Conservation (phyloP, 2,329 filamentous ascomycete species). For the Talaromyces sp. region DNA sequence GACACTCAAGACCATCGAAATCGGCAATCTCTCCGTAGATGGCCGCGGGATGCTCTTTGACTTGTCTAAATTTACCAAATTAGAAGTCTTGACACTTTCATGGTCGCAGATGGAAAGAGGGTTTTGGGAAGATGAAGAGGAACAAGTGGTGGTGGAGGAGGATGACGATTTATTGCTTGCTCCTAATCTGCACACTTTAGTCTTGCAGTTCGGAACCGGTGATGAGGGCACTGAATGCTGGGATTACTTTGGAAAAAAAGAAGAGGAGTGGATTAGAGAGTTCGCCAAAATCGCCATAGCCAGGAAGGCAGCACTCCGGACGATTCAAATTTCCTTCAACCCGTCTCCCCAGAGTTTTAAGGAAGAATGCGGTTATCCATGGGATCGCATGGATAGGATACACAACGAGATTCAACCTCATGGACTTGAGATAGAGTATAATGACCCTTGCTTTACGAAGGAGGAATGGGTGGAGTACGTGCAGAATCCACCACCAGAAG, state of each 20-base stretch:
- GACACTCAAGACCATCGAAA: not conserved
- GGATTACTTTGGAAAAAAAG: not conserved
- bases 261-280: not conserved
- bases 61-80: not conserved
- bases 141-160: too few species aligned
- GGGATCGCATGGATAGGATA: not conserved
- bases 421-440: not conserved
- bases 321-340: not conserved
- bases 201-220: not conserved
- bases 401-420: not conserved
- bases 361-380: not conserved
- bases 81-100: not conserved
- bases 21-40: not conserved
- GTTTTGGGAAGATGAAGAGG: not conserved
- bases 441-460: not conserved
- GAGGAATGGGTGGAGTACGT: not conserved
- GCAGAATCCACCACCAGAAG: too few species aligned
- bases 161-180: not conserved
- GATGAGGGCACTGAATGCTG: not conserved
- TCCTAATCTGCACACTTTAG: not conserved
- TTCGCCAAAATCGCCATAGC: not conserved
- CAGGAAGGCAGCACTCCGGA: not conserved
- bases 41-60: not conserved
- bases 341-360: not conserved
- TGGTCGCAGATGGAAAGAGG: not conserved